These are phyloP conservation scores for Clavaria fumosa DNA, from an alignment of 768 basidiomycete genomes.

Conservation along the genomic window DNA sequence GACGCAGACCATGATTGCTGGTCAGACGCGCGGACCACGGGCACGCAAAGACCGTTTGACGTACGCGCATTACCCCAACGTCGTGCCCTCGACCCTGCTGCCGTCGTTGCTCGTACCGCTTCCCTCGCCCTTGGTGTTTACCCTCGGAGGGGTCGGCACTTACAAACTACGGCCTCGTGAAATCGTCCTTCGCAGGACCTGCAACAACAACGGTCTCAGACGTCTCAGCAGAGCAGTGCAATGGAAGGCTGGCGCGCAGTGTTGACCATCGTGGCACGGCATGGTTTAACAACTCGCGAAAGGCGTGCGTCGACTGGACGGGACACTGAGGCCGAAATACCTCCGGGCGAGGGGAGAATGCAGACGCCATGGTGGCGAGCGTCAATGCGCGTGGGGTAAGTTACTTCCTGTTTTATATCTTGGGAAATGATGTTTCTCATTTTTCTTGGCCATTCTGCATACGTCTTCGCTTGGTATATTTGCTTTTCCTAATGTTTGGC, in stretches of 20 bases:
- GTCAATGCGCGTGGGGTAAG: slow-evolving; percentile 66
- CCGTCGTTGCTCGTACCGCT: slow-evolving; percentile 32
- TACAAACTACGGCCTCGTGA: background rate
- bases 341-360: slow-evolving; percentile 29
- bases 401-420: slow-evolving; percentile 11
- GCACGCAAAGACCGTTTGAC: slow-evolving; percentile 45
- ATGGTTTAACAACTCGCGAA: slow-evolving; percentile 28
- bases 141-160: no score
- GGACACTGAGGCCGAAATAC: slow-evolving; percentile 10
- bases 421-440: background rate
- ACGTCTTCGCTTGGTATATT: no score
- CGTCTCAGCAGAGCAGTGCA: no score
- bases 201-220: no score
- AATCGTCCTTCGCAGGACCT: slow-evolving; percentile 13
- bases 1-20: slow-evolving; percentile 2
- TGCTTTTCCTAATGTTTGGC: slow-evolving; percentile 8
- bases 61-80: slow-evolving; percentile 73
- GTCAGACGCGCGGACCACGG: slow-evolving; percentile 9
- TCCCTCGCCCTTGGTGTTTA: no score
- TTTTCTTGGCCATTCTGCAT: no score
- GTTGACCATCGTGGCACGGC: slow-evolving; percentile 48
- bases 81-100: slow-evolving; percentile 50
- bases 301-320: slow-evolving; percentile 5
- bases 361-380: slow-evolving; percentile 61
- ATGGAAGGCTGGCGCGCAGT: slow-evolving; percentile 75